Percentiles rank a stretch among this genome's conserved stretches.
These are phyloP conservation scores for Perkinsus chesapeaki DNA, from an alignment of 169 alveolate species.

Conservation along the genomic window DNA sequence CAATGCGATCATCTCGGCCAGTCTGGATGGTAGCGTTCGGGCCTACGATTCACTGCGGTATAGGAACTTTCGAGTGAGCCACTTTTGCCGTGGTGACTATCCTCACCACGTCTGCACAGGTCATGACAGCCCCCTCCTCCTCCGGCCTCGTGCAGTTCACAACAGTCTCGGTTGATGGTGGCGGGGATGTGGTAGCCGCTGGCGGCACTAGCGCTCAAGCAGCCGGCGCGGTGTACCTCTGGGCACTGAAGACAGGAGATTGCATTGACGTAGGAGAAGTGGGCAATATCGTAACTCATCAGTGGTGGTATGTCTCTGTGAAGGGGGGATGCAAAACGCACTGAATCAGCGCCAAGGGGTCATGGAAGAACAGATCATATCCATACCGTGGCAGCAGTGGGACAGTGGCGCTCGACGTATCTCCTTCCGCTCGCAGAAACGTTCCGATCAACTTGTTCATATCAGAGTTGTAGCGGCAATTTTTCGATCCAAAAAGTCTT, in stretches of 20 bases:
- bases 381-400: too few species aligned
- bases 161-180: constrained; percentile 82
- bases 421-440: too few species aligned
- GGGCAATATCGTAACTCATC: too few species aligned
- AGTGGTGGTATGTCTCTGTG: too few species aligned
- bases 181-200: constrained; percentile 94
- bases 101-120: not conserved
- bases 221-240: constrained; percentile 45
- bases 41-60: constrained; percentile 88
- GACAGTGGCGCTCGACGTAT: too few species aligned
- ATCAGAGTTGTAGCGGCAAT: too few species aligned
- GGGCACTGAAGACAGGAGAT: constrained; percentile 54
- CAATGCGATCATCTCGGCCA: constrained; percentile 86
- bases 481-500: too few species aligned
- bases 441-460: too few species aligned
- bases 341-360: too few species aligned
- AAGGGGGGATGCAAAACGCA: too few species aligned
- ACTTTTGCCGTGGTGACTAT: not conserved
- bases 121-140: constrained; percentile 35
- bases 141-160: constrained; percentile 73
- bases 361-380: too few species aligned
- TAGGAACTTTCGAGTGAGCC: constrained; percentile 15
- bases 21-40: constrained; percentile 95
- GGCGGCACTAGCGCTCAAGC: constrained; percentile 83
- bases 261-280: constrained; percentile 12